Percentiles rank a stretch among this genome's conserved stretches.
phyloP scores from a whole-genome alignment of 805 yeast species.

The Pichia nanzhaoensis region DNA sequence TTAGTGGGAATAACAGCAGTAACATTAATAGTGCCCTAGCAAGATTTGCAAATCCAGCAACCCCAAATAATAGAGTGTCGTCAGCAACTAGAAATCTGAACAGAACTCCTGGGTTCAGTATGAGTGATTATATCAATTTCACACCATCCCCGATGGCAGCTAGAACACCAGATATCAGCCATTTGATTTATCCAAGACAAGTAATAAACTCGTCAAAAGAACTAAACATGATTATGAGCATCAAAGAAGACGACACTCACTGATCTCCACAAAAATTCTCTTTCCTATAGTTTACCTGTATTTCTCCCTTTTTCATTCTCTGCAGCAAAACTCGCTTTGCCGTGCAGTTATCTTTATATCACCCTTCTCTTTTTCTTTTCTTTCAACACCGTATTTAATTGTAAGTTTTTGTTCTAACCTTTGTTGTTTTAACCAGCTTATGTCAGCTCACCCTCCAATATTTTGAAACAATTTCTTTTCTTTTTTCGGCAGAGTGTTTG shows the following conservation, averaged over 20 bases:
- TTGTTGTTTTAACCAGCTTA: too few species aligned
- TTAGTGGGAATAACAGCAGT: neutral
- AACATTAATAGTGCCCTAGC: too few species aligned
- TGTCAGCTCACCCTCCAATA: too few species aligned
- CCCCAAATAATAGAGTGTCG: slow-evolving; percentile 19
- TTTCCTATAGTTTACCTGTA: too few species aligned
- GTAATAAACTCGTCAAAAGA: slow-evolving; percentile 22
- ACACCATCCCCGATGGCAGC: slow-evolving; percentile 58
- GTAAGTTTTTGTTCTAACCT: too few species aligned
- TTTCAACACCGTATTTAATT: too few species aligned
- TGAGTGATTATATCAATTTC: slow-evolving; percentile 77
- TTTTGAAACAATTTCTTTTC: too few species aligned
- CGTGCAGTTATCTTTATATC: too few species aligned
- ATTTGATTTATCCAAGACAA: slow-evolving; percentile 14
- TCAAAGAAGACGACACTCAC: slow-evolving; percentile 5
- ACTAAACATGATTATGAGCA: slow-evolving; percentile 15
- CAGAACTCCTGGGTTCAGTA: slow-evolving; percentile 64
- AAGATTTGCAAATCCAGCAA: slow-evolving; percentile 28
- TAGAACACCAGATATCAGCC: slow-evolving; percentile 30
- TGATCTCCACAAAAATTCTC: too few species aligned
- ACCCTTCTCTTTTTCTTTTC: too few species aligned
- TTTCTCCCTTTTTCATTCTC: neutral
- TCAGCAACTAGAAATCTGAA: slow-evolving; percentile 19
- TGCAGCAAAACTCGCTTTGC: too few species aligned
- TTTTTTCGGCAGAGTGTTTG: too few species aligned